Percentiles rank a stretch among this genome's conserved stretches.
Conservation (phyloP, 345 rosid genomes). For the Gossypium stocksii region DNA sequence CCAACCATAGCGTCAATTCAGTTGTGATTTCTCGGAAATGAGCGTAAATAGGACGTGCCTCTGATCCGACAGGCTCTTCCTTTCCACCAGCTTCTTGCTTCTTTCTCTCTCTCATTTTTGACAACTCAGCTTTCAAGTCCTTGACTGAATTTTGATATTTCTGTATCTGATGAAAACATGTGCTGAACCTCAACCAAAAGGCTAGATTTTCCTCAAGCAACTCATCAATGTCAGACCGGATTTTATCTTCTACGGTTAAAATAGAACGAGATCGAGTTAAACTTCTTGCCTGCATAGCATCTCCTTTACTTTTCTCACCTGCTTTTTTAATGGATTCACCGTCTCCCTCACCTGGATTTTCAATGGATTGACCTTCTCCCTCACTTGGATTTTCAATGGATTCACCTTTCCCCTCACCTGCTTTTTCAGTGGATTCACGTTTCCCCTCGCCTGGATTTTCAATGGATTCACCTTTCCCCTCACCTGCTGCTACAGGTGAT, state of each 20-base stretch:
- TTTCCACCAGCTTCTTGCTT: conserved; percentile 35
- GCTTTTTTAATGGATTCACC: conserved; percentile 6
- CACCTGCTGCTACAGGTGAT: conserved; percentile 11
- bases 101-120: conserved; percentile 30
- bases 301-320: background rate
- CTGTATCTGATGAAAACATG: conserved; percentile 66
- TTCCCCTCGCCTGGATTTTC: background rate
- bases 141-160: conserved; percentile 62
- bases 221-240: conserved; percentile 61
- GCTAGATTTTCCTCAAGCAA: conserved; percentile 84
- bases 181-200: conserved; percentile 93
- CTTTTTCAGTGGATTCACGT: background rate
- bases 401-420: background rate
- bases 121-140: conserved; percentile 58
- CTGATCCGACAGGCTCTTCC: conserved; percentile 29
- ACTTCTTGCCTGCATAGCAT: background rate
- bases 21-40: conserved; percentile 77
- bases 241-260: conserved; percentile 54
- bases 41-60: conserved; percentile 59
- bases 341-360: too few relatives aligned
- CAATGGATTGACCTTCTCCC: too few relatives aligned
- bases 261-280: background rate
- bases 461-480: conserved; percentile 11
- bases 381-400: too few relatives aligned
- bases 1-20: conserved; percentile 71